phyloP scores from a whole-genome alignment of 768 basidiomycete genomes.

The Leccinum olivaceopallidum region DNA sequence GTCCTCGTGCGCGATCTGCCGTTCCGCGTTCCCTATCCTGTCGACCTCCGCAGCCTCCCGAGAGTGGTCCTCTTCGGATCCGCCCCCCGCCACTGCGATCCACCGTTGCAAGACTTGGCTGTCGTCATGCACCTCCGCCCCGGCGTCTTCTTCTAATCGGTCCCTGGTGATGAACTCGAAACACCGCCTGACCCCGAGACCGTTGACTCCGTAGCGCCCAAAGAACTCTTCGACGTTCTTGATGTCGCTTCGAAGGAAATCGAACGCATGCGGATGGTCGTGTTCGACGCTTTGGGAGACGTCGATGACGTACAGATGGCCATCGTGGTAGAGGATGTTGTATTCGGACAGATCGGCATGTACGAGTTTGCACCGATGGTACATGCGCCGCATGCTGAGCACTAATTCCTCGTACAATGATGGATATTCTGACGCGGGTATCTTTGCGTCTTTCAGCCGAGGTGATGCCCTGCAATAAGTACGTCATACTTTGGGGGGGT shows the following conservation, averaged over 20 bases:
- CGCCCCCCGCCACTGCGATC: slow-evolving; percentile 42
- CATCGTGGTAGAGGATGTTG: slow-evolving; percentile 87
- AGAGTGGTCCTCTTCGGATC: slow-evolving; percentile 16
- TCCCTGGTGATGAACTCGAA: slow-evolving; percentile 89
- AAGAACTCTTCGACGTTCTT: slow-evolving; percentile 95
- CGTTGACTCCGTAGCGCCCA: slow-evolving; percentile 65
- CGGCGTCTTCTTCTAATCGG: slow-evolving; percentile 34
- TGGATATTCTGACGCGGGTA: slow-evolving; percentile 50
- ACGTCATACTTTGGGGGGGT: slow-evolving; percentile 4
- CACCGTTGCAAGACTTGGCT: slow-evolving; percentile 43
- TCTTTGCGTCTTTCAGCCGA: slow-evolving; percentile 84
- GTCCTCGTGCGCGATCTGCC: slow-evolving; percentile 65
- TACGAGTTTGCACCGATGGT: slow-evolving; percentile 87
- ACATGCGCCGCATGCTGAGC: slow-evolving; percentile 79
- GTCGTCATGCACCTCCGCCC: slow-evolving; percentile 23
- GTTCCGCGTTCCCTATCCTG: slow-evolving; percentile 17
- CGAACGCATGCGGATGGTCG: slow-evolving; percentile 94
- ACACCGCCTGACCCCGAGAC: slow-evolving; percentile 75
- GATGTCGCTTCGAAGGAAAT: slow-evolving; percentile 92
- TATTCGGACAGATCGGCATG: slow-evolving; percentile 99
- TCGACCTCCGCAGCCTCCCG: slow-evolving; percentile 14
- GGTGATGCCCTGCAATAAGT: slow-evolving; percentile 74
- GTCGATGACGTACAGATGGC: slow-evolving; percentile 91
- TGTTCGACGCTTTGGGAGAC: slow-evolving; percentile 99
- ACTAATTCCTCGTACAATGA: slow-evolving; percentile 79